These are phyloP conservation scores for Pterocarpus santalinus DNA, from an alignment of 306 rosid genomes.

Conservation along the genomic window DNA sequence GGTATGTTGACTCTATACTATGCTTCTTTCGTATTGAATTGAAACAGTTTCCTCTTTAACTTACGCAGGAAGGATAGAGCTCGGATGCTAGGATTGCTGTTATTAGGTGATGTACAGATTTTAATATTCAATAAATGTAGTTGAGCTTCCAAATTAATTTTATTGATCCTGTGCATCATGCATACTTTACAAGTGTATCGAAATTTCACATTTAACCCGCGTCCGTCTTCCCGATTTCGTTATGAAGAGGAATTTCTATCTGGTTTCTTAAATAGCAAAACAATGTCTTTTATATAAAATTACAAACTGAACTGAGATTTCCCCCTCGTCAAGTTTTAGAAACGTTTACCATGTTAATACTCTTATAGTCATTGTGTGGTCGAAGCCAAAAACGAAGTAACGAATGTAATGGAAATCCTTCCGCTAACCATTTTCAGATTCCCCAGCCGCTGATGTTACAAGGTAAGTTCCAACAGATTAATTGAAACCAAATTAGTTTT, in stretches of 20 bases:
- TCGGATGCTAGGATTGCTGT: slow-evolving; percentile 9
- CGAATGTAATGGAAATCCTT: too few species aligned
- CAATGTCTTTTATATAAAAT: not conserved
- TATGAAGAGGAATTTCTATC: not conserved
- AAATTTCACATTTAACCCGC: not conserved
- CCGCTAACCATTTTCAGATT: too few species aligned
- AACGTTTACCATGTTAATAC: not conserved
- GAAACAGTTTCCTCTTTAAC: not conserved
- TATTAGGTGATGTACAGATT: slow-evolving; percentile 37
- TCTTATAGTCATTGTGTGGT: too few species aligned
- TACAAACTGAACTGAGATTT: not conserved
- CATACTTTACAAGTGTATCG: not conserved
- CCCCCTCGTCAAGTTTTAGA: not conserved
- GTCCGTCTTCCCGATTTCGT: not conserved
- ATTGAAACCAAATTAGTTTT: too few species aligned
- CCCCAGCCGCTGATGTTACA: too few species aligned
- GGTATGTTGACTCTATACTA: not conserved
- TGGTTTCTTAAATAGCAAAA: not conserved
- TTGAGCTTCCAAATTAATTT: not conserved
- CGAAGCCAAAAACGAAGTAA: too few species aligned
- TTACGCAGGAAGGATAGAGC: slow-evolving; percentile 17
- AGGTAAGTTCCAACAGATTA: too few species aligned
- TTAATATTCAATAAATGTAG: not conserved
- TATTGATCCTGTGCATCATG: not conserved
- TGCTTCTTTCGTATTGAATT: not conserved